A percentile compares a stretch with the other conserved stretches of the same genome.
phyloP scores from a whole-genome alignment of 192 early-diverging fungal genomes.

The Coemansia sp. region DNA sequence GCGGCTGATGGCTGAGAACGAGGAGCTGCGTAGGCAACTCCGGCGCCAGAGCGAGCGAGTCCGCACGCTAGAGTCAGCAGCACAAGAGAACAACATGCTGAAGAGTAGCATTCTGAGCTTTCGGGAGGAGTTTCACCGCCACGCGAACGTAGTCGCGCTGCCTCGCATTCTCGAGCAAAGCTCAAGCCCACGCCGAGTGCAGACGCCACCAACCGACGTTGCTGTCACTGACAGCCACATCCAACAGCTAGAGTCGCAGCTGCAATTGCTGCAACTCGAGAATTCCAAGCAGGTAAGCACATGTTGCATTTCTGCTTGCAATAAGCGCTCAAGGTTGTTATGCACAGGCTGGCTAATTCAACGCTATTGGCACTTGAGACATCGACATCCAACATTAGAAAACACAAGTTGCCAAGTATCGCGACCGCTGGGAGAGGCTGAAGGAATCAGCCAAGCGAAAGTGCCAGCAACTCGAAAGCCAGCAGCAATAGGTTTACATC shows the following conservation, averaged over 20 bases:
- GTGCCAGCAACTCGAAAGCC: constrained; percentile 40
- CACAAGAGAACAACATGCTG: constrained; percentile 56
- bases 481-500: no score
- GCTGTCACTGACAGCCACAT: constrained; percentile 7
- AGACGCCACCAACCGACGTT: neutral
- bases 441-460: constrained; percentile 57
- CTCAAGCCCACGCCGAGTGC: constrained; percentile 9
- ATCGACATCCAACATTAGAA: constrained; percentile 10
- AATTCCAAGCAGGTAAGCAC: constrained; percentile 41
- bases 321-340: neutral
- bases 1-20: constrained; percentile 31
- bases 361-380: no score
- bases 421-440: constrained; percentile 54
- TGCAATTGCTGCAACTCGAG: constrained; percentile 34
- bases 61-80: constrained; percentile 47
- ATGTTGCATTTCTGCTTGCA: neutral
- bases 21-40: constrained; percentile 20
- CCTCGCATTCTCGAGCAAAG: constrained; percentile 24
- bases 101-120: constrained; percentile 58
- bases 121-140: constrained; percentile 53
- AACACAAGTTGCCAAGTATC: constrained; percentile 46
- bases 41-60: constrained; percentile 37
- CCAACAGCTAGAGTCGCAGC: constrained; percentile 32
- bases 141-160: constrained; percentile 43
- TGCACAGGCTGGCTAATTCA: neutral